Percentiles rank a stretch among this genome's conserved stretches.
phyloP scores from a whole-genome alignment of 2,329 filamentous ascomycete genomes.

The Alternaria atra region DNA sequence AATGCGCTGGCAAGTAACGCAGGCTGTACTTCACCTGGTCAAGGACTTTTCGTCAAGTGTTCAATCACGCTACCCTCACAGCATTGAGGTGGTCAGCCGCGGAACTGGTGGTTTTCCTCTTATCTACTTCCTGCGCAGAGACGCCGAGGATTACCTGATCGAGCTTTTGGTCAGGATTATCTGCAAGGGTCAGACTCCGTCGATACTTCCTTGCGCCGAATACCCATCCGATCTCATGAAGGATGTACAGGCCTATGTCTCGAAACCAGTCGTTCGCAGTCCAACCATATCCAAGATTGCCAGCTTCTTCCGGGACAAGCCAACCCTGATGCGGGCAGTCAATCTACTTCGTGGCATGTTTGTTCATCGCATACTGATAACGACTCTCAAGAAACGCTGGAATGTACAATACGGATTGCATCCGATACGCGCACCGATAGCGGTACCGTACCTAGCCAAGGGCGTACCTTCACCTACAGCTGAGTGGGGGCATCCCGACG shows the following conservation, averaged over 20 bases:
- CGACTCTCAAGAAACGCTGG: constrained; percentile 70
- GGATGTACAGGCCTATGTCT: constrained; percentile 49
- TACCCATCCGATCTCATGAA: constrained; percentile 22
- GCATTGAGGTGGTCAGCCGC: constrained; percentile 60
- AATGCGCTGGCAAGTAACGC: constrained; percentile 50
- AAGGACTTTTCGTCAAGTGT: constrained; percentile 46
- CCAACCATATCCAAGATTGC: constrained; percentile 29
- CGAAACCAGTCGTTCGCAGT: constrained; percentile 26
- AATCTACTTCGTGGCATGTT: constrained; percentile 71
- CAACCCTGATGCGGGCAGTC: constrained; percentile 56
- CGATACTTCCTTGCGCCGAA: constrained; percentile 37
- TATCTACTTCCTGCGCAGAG: constrained; percentile 62
- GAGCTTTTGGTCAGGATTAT: constrained; percentile 43
- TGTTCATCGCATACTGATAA: constrained; percentile 66
- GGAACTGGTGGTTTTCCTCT: constrained; percentile 59
- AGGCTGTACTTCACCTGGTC: constrained; percentile 49
- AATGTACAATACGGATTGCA: constrained; percentile 68
- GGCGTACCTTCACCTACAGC: constrained; percentile 69
- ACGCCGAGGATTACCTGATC: constrained; percentile 46
- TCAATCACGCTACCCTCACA: constrained; percentile 51
- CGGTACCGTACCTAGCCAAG: constrained; percentile 71
- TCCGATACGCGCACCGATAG: constrained; percentile 64
- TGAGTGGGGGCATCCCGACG: constrained; percentile 76
- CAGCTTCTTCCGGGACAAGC: constrained; percentile 45
- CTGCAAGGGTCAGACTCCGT: constrained; percentile 35